Evolutionary conservation across 2,329 filamentous ascomycete species (phyloP), one percentile per base, ranked within the genome.

Genomic region (Fusarium beomiforme): DNA sequence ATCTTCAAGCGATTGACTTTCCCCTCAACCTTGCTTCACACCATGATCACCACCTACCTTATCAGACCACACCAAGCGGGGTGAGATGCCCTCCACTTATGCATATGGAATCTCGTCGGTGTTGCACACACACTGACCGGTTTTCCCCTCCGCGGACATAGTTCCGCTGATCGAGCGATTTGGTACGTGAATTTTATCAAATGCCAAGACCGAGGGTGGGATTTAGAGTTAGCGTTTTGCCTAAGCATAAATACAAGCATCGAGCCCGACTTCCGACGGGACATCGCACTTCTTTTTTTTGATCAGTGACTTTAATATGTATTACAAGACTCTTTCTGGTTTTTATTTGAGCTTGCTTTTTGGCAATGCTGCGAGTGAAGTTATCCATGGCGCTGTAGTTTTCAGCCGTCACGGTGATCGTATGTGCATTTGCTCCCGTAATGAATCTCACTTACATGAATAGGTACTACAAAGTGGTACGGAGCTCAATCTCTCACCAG

Each of bases 391-490:
- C 26, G 78, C 75, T 5, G 76, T 80, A 11, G 75, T 81, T 29
- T 81, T 80, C 59, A 75, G 69, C 41, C 79, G 79, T 24, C 79
- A 81, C 47, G 79, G 79, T 17, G 79, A 81, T 58, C 75, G 79
- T 80, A 69, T 39, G 77, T 73, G 17, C 13, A 12, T 29, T 17
- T 16, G 31, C 17, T 17, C 16, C 31, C 49, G 23, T 41, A n/a
- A 36, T 3, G 11, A 24, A 51, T 39, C 12, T 53, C 29, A 73
- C 55, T 41, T 31, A 13, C 8, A 39, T 21, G n/a, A 34, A 17
- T 5, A 81, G 79, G 79, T 7, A 78, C 76, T 33, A 77, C 79
- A 19, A 81, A 81, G 70, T 78, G 78, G 71, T 81, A 81, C 55
- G 75, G 75, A 19, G 70, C 73, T 34, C 78, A 80, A 64, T 56